Percentiles rank a stretch among this genome's conserved stretches.
Conservation (phyloP, 1,284 basidiomycete genomes). For the Sutorius eximius region DNA sequence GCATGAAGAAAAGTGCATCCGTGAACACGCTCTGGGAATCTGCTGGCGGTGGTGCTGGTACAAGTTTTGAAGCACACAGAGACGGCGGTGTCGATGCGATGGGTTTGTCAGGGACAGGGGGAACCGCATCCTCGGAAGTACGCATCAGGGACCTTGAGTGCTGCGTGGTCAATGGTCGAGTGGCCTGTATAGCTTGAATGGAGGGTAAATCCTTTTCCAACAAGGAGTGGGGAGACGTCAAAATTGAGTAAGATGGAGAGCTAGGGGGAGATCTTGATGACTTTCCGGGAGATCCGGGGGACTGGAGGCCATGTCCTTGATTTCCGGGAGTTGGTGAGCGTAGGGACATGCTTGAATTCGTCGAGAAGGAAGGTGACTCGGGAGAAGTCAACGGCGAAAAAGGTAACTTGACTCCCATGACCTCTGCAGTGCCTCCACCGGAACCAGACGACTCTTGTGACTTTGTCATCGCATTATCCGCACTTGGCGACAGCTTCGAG, state of each 20-base stretch:
- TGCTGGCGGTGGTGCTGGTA: slow-evolving; percentile 7
- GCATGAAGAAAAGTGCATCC: slow-evolving; percentile 70
- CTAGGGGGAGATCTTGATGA: slow-evolving; percentile 21
- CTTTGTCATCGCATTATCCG: slow-evolving; percentile 25
- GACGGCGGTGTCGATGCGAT: slow-evolving; percentile 5
- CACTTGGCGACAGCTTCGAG: slow-evolving; percentile 36
- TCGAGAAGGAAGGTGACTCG: slow-evolving; percentile 35
- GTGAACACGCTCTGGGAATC: slow-evolving; percentile 46
- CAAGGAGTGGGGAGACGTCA: slow-evolving; percentile 48
- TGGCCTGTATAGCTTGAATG: slow-evolving; percentile 30
- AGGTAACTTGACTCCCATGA: slow-evolving; percentile 34
- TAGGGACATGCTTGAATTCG: slow-evolving; percentile 31
- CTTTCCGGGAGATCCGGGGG: slow-evolving; percentile 19
- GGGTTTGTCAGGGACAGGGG: slow-evolving; percentile 32
- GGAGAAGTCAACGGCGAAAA: slow-evolving; percentile 33
- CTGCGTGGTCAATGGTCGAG: slow-evolving; percentile 7
- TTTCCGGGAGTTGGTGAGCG: slow-evolving; percentile 18
- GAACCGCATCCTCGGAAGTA: slow-evolving; percentile 14
- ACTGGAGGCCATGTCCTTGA: slow-evolving; percentile 15
- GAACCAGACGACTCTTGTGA: slow-evolving; percentile 25
- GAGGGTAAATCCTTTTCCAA: slow-evolving; percentile 36
- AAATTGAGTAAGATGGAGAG: slow-evolving; percentile 40
- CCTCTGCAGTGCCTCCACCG: slow-evolving; percentile 21
- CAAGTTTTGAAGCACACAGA: slow-evolving; percentile 15
- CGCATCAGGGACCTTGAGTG: slow-evolving; percentile 18